Evolutionary conservation across 1,284 basidiomycete genomes (phyloP).

Genomic region (Malassezia equina): DNA sequence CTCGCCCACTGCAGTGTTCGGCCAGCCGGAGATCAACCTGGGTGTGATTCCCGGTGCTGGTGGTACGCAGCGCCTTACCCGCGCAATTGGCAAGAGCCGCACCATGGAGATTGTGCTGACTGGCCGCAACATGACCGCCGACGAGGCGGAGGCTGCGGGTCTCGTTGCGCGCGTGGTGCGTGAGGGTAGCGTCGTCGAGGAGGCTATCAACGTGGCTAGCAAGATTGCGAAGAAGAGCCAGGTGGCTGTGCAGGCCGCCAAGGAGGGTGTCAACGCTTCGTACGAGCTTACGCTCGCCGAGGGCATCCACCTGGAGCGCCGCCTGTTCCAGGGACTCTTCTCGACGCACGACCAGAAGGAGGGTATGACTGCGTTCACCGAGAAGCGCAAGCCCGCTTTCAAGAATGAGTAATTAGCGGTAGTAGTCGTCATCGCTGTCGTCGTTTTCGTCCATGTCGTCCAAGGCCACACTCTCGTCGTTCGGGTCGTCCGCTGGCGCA

Average conservation of each 20-base stretch:
- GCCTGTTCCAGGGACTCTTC: constrained; percentile 84
- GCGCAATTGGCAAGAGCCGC: constrained; percentile 79
- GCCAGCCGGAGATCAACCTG: constrained; percentile 93
- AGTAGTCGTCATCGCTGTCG: constrained; percentile 17
- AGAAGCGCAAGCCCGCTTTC: constrained; percentile 65
- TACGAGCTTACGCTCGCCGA: constrained; percentile 72
- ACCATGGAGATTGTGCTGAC: constrained; percentile 93
- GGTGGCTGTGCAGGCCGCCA: constrained; percentile 77
- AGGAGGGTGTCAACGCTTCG: constrained; percentile 85
- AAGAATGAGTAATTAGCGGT: constrained; percentile 31
- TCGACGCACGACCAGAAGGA: constrained; percentile 96
- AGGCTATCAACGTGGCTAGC: constrained; percentile 73
- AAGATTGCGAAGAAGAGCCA: constrained; percentile 74
- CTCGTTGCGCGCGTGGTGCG: constrained; percentile 68
- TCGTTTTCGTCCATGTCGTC: constrained; percentile 7
- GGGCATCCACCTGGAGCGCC: constrained; percentile 75
- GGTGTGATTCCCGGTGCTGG: constrained; percentile 88
- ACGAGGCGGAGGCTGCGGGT: constrained; percentile 77
- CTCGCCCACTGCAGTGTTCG: constrained; percentile 83
- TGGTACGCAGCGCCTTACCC: constrained; percentile 72
- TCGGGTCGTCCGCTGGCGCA: background rate
- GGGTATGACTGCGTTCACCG: constrained; percentile 93
- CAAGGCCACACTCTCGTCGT: constrained; percentile 3
- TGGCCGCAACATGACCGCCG: constrained; percentile 61
- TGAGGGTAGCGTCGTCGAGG: constrained; percentile 64